Evolutionary conservation across 345 rosid species (phyloP).

Genomic region (Aquilaria yunnanensis): DNA sequence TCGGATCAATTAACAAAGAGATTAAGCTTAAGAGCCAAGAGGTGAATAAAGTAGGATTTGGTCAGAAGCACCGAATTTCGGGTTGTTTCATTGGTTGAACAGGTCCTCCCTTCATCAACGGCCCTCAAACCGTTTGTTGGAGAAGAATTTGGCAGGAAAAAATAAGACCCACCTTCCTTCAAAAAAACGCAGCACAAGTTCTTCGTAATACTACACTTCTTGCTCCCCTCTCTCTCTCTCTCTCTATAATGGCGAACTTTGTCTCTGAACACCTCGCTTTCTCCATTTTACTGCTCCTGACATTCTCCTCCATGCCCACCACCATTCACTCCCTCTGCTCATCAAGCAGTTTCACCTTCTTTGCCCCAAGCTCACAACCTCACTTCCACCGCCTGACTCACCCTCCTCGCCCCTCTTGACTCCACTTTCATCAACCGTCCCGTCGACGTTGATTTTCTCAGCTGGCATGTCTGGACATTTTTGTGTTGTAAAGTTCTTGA

Average conservation of each 20-base stretch:
- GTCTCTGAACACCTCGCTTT: constrained; percentile 1
- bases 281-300: constrained; percentile 11
- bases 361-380: constrained; percentile 7
- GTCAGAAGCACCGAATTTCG: too few relatives aligned
- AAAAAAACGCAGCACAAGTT: too few relatives aligned
- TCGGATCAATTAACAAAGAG: too few relatives aligned
- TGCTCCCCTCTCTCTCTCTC: neutral
- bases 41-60: too few relatives aligned
- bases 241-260: constrained; percentile 9
- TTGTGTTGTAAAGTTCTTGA: neutral
- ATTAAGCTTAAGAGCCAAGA: too few relatives aligned
- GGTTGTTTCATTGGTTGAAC: too few relatives aligned
- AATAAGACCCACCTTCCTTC: too few relatives aligned
- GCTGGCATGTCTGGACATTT: constrained; percentile 1
- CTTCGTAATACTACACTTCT: constrained; percentile 8
- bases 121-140: too few relatives aligned
- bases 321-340: constrained; percentile 11
- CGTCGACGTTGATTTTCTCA: constrained; percentile 2
- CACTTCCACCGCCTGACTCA: constrained; percentile 9
- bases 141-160: too few relatives aligned
- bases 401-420: constrained; percentile 17
- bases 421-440: constrained; percentile 9
- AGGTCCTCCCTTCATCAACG: too few relatives aligned
- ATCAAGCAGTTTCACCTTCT: constrained; percentile 18
- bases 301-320: constrained; percentile 7